Base-by-base conservation (phyloP, 1,139 yeast genomes). In the Geotrichum restrictum region DNA sequence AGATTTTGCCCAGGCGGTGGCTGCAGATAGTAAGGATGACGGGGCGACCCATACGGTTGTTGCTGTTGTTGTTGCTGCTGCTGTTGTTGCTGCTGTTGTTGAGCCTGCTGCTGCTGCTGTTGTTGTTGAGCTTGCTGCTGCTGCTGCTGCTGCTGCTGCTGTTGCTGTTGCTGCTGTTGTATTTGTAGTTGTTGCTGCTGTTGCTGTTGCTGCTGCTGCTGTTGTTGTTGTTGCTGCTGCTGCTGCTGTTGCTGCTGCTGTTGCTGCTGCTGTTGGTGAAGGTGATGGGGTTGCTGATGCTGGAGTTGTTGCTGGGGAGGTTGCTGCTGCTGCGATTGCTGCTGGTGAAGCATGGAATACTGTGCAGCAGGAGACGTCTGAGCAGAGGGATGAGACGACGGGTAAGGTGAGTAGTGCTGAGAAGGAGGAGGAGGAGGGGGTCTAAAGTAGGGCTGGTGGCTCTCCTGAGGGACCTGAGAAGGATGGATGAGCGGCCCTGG, bases 1-100 rank as follows among this genome's bases (percentile, higher is more conserved):
- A 79, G 59, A 29, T 71, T 72, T 45, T 65, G 69, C 34, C 60
- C 50, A 47, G 61, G 63, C 34, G 55, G 59, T 43, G 57, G 60
- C n/a, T 52, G 57, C 31, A 50, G 57, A 32, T 33, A 56, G 48
- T 39, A 56, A 22, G 57, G 60, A 48, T 48, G 58, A 19, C 45
- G 59, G 44, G 46, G 54, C 36, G 48, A 57, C 24, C 51, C 57
- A 45, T 49, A 54, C 24, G 38, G 56, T 38, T 33, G 33, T 5
- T 42, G 45, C 41, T 38, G 49, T 16, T 32, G 54, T 3, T 44
- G 53, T 43, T 53, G 63, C 37, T 56, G 42, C 19, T 54, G 54
- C 31, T 44, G 50, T 37, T 45, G 51, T 18, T 19, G 39, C 39
- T 45, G 52, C 27, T 40, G 58, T 27, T 41, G 62, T 42, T 45